Percentiles rank a stretch among this genome's conserved stretches.
Conservation (phyloP, 2,329 filamentous ascomycete genomes). For the Penicillium brasilianum region DNA sequence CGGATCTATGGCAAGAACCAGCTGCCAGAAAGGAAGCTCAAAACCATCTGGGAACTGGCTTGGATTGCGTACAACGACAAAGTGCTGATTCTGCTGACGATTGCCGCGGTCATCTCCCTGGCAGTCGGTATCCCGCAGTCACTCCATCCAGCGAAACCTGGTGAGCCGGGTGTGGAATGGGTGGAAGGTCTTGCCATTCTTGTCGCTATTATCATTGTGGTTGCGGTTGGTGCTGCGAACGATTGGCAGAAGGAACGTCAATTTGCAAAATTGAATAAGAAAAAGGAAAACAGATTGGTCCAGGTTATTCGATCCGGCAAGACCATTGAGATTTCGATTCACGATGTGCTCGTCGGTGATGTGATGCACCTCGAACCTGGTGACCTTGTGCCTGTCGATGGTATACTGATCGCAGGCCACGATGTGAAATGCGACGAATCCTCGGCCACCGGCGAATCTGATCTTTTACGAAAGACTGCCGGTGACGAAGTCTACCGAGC, state of each 20-base stretch:
- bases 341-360: slow-evolving; percentile 75
- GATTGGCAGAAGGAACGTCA: slow-evolving; percentile 83
- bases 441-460: slow-evolving; percentile 76
- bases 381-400: slow-evolving; percentile 73
- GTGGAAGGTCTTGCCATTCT: slow-evolving; percentile 82
- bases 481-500: slow-evolving; percentile 68
- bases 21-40: slow-evolving; percentile 71
- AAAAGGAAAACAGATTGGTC: slow-evolving; percentile 76
- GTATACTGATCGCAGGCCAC: slow-evolving; percentile 70
- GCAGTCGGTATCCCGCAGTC: slow-evolving; percentile 77
- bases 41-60: slow-evolving; percentile 70
- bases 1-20: slow-evolving; percentile 72
- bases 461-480: slow-evolving; percentile 69
- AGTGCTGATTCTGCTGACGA: slow-evolving; percentile 72
- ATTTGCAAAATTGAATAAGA: slow-evolving; percentile 79
- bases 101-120: slow-evolving; percentile 74
- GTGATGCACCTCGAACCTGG: slow-evolving; percentile 75
- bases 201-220: slow-evolving; percentile 75
- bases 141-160: slow-evolving; percentile 58
- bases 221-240: slow-evolving; percentile 76
- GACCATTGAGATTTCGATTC: slow-evolving; percentile 70
- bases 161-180: slow-evolving; percentile 71
- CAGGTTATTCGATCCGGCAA: slow-evolving; percentile 78
- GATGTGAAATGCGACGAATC: slow-evolving; percentile 75
- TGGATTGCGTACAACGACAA: slow-evolving; percentile 88